phyloP scores from a whole-genome alignment of 306 rosid species.

The Fragaria iinumae region DNA sequence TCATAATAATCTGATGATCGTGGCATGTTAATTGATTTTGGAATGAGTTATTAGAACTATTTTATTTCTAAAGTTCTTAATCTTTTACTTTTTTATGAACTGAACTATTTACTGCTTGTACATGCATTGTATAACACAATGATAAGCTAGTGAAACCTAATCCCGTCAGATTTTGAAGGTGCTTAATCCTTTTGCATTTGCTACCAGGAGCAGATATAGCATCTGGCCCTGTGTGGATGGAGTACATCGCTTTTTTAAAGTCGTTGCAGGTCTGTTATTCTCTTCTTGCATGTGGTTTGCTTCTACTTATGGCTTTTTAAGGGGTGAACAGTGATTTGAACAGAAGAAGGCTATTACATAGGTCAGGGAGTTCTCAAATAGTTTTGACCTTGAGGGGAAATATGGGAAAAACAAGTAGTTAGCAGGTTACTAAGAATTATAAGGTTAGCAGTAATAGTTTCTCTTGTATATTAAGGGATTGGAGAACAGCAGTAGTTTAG shows the following conservation, averaged over 20 bases:
- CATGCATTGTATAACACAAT: conserved; percentile 8
- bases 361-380: neutral
- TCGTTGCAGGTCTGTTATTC: conserved; percentile 71
- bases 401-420: neutral
- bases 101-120: neutral
- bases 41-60: neutral
- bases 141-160: neutral
- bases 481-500: neutral
- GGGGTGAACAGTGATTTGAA: neutral
- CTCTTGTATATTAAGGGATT: neutral
- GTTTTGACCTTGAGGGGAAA: neutral
- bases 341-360: neutral
- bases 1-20: neutral
- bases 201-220: conserved; percentile 83
- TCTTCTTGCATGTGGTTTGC: conserved; percentile 23
- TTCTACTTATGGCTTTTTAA: conserved; percentile 3
- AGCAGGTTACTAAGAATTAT: neutral
- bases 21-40: neutral
- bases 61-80: neutral
- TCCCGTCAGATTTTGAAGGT: conserved; percentile 6
- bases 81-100: neutral
- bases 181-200: conserved; percentile 27
- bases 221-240: conserved; percentile 98
- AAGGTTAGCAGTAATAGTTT: neutral
- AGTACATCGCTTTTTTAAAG: conserved; percentile 77